phyloP scores from a whole-genome alignment of 345 rosid species.

The Arabidopsis arenosa region DNA sequence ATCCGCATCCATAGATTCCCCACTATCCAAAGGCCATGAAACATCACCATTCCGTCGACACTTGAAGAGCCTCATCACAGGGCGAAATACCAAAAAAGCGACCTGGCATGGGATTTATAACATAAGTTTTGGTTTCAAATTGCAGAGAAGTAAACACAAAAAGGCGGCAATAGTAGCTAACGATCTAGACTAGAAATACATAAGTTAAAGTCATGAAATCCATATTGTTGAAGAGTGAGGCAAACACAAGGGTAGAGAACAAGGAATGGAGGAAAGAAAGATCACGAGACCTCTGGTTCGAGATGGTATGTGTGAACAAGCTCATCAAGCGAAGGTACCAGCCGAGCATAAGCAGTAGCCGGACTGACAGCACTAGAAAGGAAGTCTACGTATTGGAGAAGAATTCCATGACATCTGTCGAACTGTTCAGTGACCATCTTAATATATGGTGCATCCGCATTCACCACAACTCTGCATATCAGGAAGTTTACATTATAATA shows the following conservation, averaged over 20 bases:
- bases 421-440: slow-evolving; percentile 99
- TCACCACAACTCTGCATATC: slow-evolving; percentile 84
- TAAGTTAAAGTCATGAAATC: slow-evolving; percentile 15
- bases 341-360: slow-evolving; percentile 71
- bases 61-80: slow-evolving; percentile 95
- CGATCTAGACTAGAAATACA: slow-evolving; percentile 25
- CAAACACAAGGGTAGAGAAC: slow-evolving; percentile 25
- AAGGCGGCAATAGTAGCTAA: slow-evolving; percentile 5
- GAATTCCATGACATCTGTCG: slow-evolving; percentile 98
- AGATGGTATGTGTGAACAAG: slow-evolving; percentile 91
- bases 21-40: slow-evolving; percentile 86
- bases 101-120: slow-evolving; percentile 59
- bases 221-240: slow-evolving; percentile 22
- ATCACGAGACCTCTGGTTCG: slow-evolving; percentile 82
- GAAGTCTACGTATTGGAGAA: slow-evolving; percentile 97
- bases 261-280: slow-evolving; percentile 32
- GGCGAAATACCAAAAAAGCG: slow-evolving; percentile 95
- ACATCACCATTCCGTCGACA: slow-evolving; percentile 66
- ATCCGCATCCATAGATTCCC: slow-evolving; percentile 49
- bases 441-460: slow-evolving; percentile 92
- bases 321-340: slow-evolving; percentile 86
- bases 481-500: slow-evolving; percentile 29
- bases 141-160: slow-evolving; percentile 12
- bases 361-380: slow-evolving; percentile 86
- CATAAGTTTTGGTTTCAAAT: slow-evolving; percentile 25